Base-by-base conservation (phyloP, 805 yeast species). In the Clavispora vitiphila region DNA sequence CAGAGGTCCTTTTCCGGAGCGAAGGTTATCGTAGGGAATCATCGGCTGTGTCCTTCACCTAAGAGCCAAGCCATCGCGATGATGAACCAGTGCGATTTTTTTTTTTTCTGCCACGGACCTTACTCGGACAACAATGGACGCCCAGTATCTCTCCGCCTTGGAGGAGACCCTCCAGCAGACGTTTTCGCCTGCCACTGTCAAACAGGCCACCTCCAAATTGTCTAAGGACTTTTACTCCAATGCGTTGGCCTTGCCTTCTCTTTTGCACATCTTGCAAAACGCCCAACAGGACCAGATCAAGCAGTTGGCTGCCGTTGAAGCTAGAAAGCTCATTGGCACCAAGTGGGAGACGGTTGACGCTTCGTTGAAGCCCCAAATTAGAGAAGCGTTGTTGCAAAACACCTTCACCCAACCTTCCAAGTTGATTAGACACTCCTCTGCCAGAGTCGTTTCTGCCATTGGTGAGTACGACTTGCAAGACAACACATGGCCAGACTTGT, bases 301-400 rank as follows among this genome's bases (percentile, higher is more conserved):
- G 57, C 96, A 89, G 65, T 74, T 93, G 47, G 95, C 97, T n/a
- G 95, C 96, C 47, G 96, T 93, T 48, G 99, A 93, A 69, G 88
- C 90, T 31, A 81, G 96, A 67, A 93, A 93, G 64, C 77, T 85
- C 58, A 79, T 90, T 30, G 58, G 73, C 40, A 71, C 74, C 50
- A 81, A 80, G 57, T 93, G 98, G 98, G 71, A 65, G 30, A 50
- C 55, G 5, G 64, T 75, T 32, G 76, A 74, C 51, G 78, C 62
- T 18, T 47, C 70, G 7, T 58, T 76, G 41, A 80, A 81, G 64
- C 69, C 72, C 32, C 74, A 74, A 43, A 81, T 93, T 60, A 81
- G 86, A 60, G 71, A 71, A 26, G 73, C 91, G 22, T 65, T 91
- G 54, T 74, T 91, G 53, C 72, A 77, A 53, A 73, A 80, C 50